Conservation (phyloP, 371 early-diverging fungal species). For the Capillidium rhysosporum region DNA sequence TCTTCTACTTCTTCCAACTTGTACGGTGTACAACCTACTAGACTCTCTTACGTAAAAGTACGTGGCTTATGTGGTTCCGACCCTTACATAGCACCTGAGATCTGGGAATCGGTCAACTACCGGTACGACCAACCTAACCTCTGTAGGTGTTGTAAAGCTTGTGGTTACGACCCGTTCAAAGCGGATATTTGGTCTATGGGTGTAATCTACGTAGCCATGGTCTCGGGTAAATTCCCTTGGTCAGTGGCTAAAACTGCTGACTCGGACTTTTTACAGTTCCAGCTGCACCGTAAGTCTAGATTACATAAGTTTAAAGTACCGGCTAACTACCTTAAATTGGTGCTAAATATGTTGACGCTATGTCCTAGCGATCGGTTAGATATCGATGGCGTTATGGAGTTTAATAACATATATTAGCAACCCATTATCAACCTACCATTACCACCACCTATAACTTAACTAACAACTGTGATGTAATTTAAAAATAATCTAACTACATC, state of each 20-base stretch:
- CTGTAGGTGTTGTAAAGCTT: constrained; percentile 19
- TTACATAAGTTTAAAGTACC: not conserved
- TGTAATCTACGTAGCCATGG: constrained; percentile 21
- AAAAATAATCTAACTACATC: too few relatives aligned
- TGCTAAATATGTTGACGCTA: not conserved
- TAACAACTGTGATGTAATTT: too few relatives aligned
- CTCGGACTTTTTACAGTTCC: constrained; percentile 4
- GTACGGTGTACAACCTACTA: not conserved
- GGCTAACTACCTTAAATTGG: not conserved
- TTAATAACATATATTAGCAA: too few relatives aligned
- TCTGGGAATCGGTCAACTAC: constrained; percentile 11
- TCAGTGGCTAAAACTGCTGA: constrained; percentile 17
- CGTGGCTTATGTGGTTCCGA: constrained; percentile 25
- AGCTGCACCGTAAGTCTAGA: not conserved
- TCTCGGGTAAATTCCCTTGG: constrained; percentile 21
- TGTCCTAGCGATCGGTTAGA: constrained; percentile 2
- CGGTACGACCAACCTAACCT: not conserved
- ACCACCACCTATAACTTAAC: too few relatives aligned
- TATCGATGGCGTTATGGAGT: constrained; percentile 1
- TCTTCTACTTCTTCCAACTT: not conserved
- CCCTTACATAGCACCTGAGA: constrained; percentile 32
- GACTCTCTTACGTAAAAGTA: not conserved
- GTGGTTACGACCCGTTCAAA: constrained; percentile 20
- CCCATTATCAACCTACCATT: too few relatives aligned
- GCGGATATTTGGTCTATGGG: constrained; percentile 31